Base-by-base conservation (phyloP, 345 rosid species). In the Ceriops zippeliana region DNA sequence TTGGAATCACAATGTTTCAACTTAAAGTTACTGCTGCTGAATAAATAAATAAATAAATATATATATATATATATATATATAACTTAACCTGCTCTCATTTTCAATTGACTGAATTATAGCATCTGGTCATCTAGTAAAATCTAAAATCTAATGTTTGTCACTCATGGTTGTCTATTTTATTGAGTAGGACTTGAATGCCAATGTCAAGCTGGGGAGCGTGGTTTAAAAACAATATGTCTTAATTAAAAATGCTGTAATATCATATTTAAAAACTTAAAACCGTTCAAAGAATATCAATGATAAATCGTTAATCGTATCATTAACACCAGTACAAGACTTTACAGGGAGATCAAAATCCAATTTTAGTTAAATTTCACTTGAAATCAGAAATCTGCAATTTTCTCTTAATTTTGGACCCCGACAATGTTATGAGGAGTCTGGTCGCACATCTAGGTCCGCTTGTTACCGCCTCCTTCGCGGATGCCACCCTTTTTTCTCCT, bases 1-100 rank as follows among this genome's bases (percentile, higher is more conserved):
- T 75, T 77, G 73, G 75, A 66, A 68, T 81, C 86, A 62, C 74
- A 58, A 70, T 64, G 74, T 75, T 83, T 78, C 77, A 76, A 74
- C 68, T 80, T 80, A 73, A 80, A 83, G 84, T 78, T 78, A 74
- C 67, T 46, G n/a, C 70, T 52, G n/a, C 70, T 58, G 38, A 62
- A 73, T 61, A 27, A 22, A 22, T 22, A 22, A 22, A 22, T 22
- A 22, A 22, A 22, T n/a, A n/a, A n/a, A n/a, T n/a, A n/a, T n/a
- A n/a, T n/a, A n/a, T 34, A 6, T 34, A 7, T 34, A 7, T 34
- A 31, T 31, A 31, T 34, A 5, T 32, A 6, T 34, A 34, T 7
- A 30, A 30, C 51, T 46, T 52, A 73, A 56, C 63, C 27, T 32
- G 53, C 59, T 65, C 17, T 77, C 64, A 61, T 67, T 64, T 62